These are phyloP conservation scores for Podospora pseudocomata DNA, from an alignment of 495 filamentous ascomycete species.

Conservation along the genomic window DNA sequence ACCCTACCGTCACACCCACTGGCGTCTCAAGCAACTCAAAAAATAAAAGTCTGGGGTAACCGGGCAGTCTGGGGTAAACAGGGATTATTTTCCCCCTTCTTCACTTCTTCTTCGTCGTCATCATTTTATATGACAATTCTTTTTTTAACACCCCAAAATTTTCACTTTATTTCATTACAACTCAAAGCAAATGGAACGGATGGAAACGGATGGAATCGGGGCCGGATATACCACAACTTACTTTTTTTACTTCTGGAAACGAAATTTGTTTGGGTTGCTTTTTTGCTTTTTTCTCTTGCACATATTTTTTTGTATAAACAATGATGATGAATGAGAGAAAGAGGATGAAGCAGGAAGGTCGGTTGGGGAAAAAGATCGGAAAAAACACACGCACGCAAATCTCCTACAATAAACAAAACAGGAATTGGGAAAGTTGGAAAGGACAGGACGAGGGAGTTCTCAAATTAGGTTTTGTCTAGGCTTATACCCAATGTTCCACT, in stretches of 20 bases:
- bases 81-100: too few relatives aligned
- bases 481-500: neutral
- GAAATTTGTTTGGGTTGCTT: neutral
- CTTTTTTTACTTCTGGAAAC: neutral
- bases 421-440: neutral
- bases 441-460: neutral
- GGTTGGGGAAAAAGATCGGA: neutral
- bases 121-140: neutral
- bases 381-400: neutral
- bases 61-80: too few relatives aligned
- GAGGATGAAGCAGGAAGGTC: neutral
- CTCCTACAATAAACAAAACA: neutral
- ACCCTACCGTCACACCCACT: neutral
- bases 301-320: neutral
- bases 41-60: neutral
- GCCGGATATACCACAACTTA: neutral
- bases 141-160: neutral
- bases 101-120: neutral
- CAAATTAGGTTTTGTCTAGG: neutral
- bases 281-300: slow-evolving; percentile 1
- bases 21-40: neutral
- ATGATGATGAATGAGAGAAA: neutral
- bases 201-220: neutral
- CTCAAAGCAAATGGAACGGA: neutral
- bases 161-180: neutral